Evolutionary conservation across 192 early-diverging fungal species (phyloP), one percentile per base, ranked within the genome.

Genomic region (Mortierella hygrophila): DNA sequence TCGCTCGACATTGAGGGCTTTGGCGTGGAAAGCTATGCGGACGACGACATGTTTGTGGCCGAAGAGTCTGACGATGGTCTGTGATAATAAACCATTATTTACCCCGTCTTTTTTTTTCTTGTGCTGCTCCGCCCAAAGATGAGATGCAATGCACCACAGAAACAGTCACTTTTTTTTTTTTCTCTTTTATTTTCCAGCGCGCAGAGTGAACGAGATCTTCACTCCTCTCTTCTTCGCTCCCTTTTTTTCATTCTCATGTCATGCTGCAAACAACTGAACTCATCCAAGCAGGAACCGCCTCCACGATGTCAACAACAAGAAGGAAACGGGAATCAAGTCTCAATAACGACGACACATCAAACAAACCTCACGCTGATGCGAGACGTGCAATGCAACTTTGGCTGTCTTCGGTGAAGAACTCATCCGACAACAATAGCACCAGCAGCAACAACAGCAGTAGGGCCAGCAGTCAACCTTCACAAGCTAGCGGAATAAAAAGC

Each of bases 61-160:
- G 83, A 85, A 2, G 79, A 86, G 47, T 78, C 72, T 35, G 75
- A 86, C 32, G 81, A 82, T 72, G 81, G 75, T 7, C 75, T 82
- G 65, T 82, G 10, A 75, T 49, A 65, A n/a, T 65, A 32, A 9
- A 32, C 4, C 11, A 65, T 60, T 60, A 26, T 65, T 3, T 65
- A 13, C 3, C 2, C 29, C 29, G 10, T 65, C n/a, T n/a, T 60
- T 60, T 26, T 63, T n/a, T n/a, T n/a, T 2, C 2, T 15, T 9
- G 3, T 65, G 29, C 15, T 65, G 60, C 60, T 65, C 60, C 60
- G 60, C 60, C 60, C 60, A 65, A 63, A 63, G 60, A 3, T 29
- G 57, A 63, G 57, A 60, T 63, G 55, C 6, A 29, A 10, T 7
- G 2, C 3, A 65, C 11, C 11, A 10, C 10, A 32, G 13, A 26